Percentiles rank a stretch among this genome's conserved stretches.
phyloP scores from a whole-genome alignment of 108 stramenopile genomes.

The Halocafeteria seosinensis region DNA sequence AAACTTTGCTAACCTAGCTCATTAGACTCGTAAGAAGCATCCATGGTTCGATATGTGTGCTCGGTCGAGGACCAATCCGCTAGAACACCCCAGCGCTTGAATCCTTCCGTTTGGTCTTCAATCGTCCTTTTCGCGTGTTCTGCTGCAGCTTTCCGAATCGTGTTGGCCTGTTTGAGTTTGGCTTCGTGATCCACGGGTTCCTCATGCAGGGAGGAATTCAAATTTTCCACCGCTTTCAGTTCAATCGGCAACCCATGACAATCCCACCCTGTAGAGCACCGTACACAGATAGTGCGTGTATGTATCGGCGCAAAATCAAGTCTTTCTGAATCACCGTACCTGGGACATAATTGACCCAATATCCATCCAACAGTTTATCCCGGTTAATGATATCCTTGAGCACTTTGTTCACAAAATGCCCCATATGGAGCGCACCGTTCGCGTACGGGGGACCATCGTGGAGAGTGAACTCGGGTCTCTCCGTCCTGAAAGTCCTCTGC shows the following conservation, averaged over 20 bases:
- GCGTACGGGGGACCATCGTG: slow-evolving; percentile 99
- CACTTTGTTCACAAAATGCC: slow-evolving; percentile 94
- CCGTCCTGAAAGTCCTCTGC: slow-evolving; percentile 32
- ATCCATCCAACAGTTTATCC: slow-evolving; percentile 69
- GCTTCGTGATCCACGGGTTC: slow-evolving; percentile 10
- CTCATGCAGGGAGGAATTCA: neutral
- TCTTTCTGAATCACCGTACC: neutral
- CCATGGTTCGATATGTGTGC: slow-evolving; percentile 63
- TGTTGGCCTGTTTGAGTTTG: slow-evolving; percentile 45
- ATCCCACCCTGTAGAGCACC: slow-evolving; percentile 68
- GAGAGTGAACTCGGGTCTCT: slow-evolving; percentile 53
- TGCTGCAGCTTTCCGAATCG: slow-evolving; percentile 65
- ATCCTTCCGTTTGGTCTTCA: slow-evolving; percentile 56
- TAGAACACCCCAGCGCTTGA: slow-evolving; percentile 80
- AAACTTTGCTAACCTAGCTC: no score
- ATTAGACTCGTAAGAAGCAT: slow-evolving; percentile 84
- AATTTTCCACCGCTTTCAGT: slow-evolving; percentile 74
- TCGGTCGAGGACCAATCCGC: slow-evolving; percentile 62
- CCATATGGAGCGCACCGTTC: slow-evolving; percentile 92
- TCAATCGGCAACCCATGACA: slow-evolving; percentile 98
- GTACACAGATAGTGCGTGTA: neutral
- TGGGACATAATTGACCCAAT: slow-evolving; percentile 83
- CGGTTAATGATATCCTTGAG: slow-evolving; percentile 96
- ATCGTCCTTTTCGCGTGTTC: slow-evolving; percentile 73
- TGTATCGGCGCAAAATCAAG: no score